These are phyloP conservation scores for Quercus glauca DNA, from an alignment of 306 rosid genomes.

Conservation along the genomic window DNA sequence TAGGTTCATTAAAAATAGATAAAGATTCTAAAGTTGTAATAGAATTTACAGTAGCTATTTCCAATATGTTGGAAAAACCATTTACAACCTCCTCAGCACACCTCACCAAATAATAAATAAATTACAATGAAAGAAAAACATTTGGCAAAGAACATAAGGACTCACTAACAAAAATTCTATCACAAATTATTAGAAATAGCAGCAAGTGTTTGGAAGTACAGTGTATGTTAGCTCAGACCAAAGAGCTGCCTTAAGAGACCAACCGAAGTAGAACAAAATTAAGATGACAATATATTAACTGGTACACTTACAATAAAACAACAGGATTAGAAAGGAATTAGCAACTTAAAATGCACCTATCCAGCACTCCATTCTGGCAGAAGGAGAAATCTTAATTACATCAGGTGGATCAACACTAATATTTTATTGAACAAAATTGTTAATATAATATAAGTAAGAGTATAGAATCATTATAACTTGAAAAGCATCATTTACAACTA, in stretches of 20 bases:
- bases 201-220: neutral
- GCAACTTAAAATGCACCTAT: slow-evolving; percentile 69
- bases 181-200: neutral
- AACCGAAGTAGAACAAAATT: neutral
- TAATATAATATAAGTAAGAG: neutral
- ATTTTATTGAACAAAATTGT: no score
- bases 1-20: neutral
- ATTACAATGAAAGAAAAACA: neutral
- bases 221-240: neutral
- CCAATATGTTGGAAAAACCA: neutral
- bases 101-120: neutral
- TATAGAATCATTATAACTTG: neutral
- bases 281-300: neutral
- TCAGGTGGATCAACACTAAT: slow-evolving; percentile 98
- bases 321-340: slow-evolving; percentile 19
- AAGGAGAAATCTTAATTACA: slow-evolving; percentile 96
- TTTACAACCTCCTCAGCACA: neutral
- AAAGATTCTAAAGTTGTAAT: neutral
- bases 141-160: neutral
- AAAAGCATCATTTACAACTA: neutral
- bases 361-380: slow-evolving; percentile 99
- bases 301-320: slow-evolving; percentile 1
- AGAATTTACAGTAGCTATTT: neutral
- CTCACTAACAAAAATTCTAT: neutral
- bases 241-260: neutral